phyloP scores from a whole-genome alignment of 768 basidiomycete species.

The Agaricus blazei region DNA sequence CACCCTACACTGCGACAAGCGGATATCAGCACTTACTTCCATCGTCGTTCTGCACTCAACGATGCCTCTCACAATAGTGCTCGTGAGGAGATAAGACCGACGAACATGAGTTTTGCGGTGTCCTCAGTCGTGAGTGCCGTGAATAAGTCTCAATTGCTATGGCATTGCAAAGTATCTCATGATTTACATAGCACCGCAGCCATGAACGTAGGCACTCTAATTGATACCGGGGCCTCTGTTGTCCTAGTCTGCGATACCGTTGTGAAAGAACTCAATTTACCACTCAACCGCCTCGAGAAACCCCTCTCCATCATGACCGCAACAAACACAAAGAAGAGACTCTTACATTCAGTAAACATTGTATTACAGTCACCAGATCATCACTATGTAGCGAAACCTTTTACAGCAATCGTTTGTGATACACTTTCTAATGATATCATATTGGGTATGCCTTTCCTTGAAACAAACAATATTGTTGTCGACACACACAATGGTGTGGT shows the following conservation, averaged over 20 bases:
- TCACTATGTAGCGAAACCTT: conserved; percentile 12
- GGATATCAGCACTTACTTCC: too few relatives aligned
- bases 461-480: conserved; percentile 26
- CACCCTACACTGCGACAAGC: too few relatives aligned
- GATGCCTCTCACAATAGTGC: too few relatives aligned
- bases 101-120: neutral
- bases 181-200: too few relatives aligned
- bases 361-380: conserved; percentile 10
- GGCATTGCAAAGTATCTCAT: neutral
- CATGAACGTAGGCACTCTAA: conserved; percentile 7
- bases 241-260: conserved; percentile 24
- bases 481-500: conserved; percentile 22
- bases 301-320: conserved; percentile 8
- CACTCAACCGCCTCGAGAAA: too few relatives aligned
- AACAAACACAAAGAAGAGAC: neutral
- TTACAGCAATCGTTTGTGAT: conserved; percentile 19
- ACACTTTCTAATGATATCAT: conserved; percentile 22
- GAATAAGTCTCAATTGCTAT: neutral
- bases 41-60: too few relatives aligned
- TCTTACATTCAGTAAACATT: conserved; percentile 13
- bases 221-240: conserved; percentile 25
- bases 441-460: conserved; percentile 28
- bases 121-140: neutral
- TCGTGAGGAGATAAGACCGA: too few relatives aligned
- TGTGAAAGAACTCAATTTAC: conserved; percentile 13